Percentiles rank a stretch among this genome's conserved stretches.
phyloP scores from a whole-genome alignment of 2,329 filamentous ascomycete species.

The Colletotrichum musae region DNA sequence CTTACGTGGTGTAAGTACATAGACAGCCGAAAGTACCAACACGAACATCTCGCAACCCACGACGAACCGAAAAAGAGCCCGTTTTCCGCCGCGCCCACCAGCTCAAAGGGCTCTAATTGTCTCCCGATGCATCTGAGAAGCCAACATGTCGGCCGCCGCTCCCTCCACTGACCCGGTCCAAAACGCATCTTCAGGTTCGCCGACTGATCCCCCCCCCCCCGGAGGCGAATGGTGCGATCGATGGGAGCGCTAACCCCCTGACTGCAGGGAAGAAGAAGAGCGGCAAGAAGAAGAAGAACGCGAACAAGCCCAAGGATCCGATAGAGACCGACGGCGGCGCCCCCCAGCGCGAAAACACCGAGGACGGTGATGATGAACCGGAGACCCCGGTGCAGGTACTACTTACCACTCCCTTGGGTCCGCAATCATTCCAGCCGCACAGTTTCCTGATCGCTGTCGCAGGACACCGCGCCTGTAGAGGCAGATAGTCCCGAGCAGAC shows the following conservation, averaged over 20 bases:
- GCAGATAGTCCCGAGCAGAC: conserved; percentile 45
- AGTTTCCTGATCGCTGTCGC: conserved; percentile 42
- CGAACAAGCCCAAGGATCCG: conserved; percentile 61
- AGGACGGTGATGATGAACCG: conserved; percentile 61
- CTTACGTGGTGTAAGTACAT: conserved; percentile 42
- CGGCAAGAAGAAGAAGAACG: conserved; percentile 73
- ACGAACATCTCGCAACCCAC: conserved; percentile 32
- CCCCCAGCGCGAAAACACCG: conserved; percentile 49
- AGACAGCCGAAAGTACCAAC: conserved; percentile 15
- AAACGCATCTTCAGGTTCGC: conserved; percentile 49
- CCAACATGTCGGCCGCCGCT: conserved; percentile 49
- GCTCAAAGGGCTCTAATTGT: conserved; percentile 38
- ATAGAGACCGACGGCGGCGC: conserved; percentile 52
- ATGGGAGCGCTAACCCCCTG: conserved; percentile 19
- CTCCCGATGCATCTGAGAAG: conserved; percentile 41
- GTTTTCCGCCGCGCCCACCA: conserved; percentile 22
- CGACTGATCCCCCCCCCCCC: conserved; percentile 9
- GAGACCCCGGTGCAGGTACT: conserved; percentile 54
- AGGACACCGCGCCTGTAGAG: conserved; percentile 44
- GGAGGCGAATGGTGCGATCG: conserved; percentile 12
- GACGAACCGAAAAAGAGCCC: conserved; percentile 19
- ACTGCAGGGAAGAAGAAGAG: conserved; percentile 68
- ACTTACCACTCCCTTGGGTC: conserved; percentile 34
- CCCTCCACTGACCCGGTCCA: conserved; percentile 45
- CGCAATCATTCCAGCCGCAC: conserved; percentile 12